These are phyloP conservation scores for Populus davidiana DNA, from an alignment of 345 rosid species.

Conservation along the genomic window DNA sequence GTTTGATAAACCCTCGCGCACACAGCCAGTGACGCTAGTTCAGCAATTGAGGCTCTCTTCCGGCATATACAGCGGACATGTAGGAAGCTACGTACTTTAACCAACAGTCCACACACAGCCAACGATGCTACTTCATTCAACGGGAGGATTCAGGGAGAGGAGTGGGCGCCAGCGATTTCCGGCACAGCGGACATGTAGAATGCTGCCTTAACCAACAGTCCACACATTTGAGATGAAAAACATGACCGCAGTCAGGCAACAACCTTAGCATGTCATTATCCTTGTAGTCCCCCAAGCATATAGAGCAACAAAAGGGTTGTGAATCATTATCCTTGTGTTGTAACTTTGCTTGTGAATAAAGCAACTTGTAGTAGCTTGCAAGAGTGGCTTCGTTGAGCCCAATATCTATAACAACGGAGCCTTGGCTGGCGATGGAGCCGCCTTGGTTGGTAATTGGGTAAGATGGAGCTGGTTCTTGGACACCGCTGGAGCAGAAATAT, in stretches of 20 bases:
- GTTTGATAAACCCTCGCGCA: too few species aligned
- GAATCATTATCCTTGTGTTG: background rate
- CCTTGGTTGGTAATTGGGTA: background rate
- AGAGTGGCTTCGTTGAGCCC: conserved; percentile 34
- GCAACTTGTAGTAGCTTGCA: conserved; percentile 30
- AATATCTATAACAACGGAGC: background rate
- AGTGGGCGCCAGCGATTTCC: conserved; percentile 21
- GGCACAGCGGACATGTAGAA: conserved; percentile 38
- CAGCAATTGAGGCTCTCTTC: background rate
- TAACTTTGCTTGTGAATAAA: conserved; percentile 21
- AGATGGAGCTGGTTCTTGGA: background rate
- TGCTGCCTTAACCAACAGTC: conserved; percentile 37
- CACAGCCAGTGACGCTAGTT: background rate
- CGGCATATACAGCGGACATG: too few species aligned
- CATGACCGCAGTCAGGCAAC: conserved; percentile 38
- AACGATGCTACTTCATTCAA: background rate
- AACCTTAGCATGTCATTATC: conserved; percentile 28
- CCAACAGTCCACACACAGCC: background rate
- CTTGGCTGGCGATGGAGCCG: background rate
- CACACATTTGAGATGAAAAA: conserved; percentile 31
- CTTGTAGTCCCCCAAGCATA: conserved; percentile 35
- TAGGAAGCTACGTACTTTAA: too few species aligned
- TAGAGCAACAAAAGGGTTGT: conserved; percentile 28
- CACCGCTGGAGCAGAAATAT: background rate
- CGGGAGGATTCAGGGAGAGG: background rate